Evolutionary conservation across 306 rosid species (phyloP), one percentile per base, ranked within the genome.

Genomic region (Castanea crenata): DNA sequence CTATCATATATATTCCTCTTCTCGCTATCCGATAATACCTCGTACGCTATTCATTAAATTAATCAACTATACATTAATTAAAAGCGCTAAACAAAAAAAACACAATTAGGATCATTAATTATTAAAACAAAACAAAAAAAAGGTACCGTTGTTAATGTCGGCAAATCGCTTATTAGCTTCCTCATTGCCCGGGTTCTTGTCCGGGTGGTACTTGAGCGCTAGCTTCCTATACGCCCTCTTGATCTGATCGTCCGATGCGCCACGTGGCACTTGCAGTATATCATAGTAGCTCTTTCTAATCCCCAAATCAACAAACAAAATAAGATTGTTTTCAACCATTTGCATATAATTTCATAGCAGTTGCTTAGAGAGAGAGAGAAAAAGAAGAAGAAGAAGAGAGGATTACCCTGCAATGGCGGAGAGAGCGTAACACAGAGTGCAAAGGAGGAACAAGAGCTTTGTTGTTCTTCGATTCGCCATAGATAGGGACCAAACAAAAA

Each of bases 181-280:
- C 79, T 95, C 99, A 61, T 95, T 95, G 63, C 98, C 99, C 58
- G 1, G 98, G 78, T 95, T 95, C 91, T 95, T 95, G 84, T 95
- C 99, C 3, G 99, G 99, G 80, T 95, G 99, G 77, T 90, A 95
- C 90, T 93, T 95, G 92, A 95, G 74, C 54, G 99, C 99, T 4
- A 95, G 96, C 82, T 93, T 95, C 83, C 99, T 80, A 78, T 95
- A 95, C 29, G 98, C 97, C 71, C 97, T 91, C 89, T 95, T 95
- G 86, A 95, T 93, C 89, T 95, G 98, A 2, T 95, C 99, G 18
- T 95, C 99, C 11, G 96, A 83, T 29, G 99, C 97, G 78, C 94
- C 93, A 76, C 88, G 89, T 12, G 92, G 88, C 35, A 95, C 93
- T 82, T 95, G 99, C 78, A 95, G 91, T 74, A 84, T 58, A 57